Conservation (phyloP, 139 green algal genomes). For the Chlamydomonas schloesseri region DNA sequence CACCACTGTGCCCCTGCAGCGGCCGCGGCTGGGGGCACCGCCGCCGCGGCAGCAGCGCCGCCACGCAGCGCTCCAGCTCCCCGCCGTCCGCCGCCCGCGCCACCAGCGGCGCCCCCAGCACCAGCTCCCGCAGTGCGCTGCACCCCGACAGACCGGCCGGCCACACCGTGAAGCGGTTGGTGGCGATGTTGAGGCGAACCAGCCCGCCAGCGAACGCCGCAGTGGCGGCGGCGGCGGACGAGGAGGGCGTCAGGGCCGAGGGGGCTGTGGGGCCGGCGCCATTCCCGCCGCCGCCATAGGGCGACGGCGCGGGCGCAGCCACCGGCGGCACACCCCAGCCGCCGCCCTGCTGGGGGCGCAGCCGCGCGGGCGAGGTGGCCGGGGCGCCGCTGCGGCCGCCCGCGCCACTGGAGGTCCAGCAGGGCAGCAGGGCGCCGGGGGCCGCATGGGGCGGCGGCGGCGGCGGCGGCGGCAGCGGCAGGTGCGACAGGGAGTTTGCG, state of each 20-base stretch:
- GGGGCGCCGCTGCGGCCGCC: background rate
- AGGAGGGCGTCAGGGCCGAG: background rate
- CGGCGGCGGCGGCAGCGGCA: conserved; percentile 11
- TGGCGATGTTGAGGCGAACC: conserved; percentile 9
- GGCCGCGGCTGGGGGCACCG: no score
- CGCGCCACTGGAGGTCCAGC: background rate
- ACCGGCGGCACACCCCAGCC: no score
- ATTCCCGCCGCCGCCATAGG: no score
- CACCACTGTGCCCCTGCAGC: no score
- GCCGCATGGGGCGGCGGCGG: background rate
- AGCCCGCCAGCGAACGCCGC: conserved; percentile 2
- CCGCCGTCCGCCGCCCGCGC: conserved; percentile 3
- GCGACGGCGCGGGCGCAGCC: background rate
- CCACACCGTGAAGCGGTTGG: conserved; percentile 19
- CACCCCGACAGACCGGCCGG: conserved; percentile 2
- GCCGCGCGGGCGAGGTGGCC: background rate
- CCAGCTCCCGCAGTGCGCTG: conserved; percentile 10
- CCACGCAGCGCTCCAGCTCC: conserved; percentile 24
- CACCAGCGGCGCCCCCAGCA: conserved; percentile 17
- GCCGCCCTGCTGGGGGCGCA: no score
- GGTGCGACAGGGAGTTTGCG: conserved; percentile 6
- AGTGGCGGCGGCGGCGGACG: no score
- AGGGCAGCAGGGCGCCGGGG: background rate
- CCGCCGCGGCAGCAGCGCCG: background rate
- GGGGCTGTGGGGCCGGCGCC: no score